phyloP scores from a whole-genome alignment of 1,284 basidiomycete genomes.

The Cryptococcus sp. region DNA sequence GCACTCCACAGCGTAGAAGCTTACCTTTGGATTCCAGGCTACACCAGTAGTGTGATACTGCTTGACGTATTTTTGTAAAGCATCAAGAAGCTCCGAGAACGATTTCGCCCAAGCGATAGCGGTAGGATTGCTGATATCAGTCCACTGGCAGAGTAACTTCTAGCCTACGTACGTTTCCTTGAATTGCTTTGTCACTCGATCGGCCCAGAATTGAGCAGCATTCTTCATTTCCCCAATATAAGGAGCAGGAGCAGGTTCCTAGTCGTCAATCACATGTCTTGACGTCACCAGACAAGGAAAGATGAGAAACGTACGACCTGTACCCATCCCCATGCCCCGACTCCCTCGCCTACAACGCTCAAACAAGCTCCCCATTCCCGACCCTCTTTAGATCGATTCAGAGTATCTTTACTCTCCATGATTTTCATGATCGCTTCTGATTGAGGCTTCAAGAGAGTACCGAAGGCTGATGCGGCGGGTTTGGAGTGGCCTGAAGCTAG shows the following conservation, averaged over 20 bases:
- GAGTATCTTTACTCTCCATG: constrained; percentile 74
- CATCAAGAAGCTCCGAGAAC: constrained; percentile 69
- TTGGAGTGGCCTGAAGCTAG: constrained; percentile 72
- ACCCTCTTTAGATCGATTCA: constrained; percentile 61
- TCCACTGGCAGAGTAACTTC: background rate
- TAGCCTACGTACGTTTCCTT: constrained; percentile 70
- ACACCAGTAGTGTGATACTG: constrained; percentile 85
- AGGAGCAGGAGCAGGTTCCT: constrained; percentile 79
- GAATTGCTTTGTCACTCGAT: constrained; percentile 86
- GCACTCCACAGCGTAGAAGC: constrained; percentile 13
- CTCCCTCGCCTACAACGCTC: constrained; percentile 75
- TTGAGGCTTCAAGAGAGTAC: constrained; percentile 65
- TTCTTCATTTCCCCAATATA: constrained; percentile 84
- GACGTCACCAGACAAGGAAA: background rate
- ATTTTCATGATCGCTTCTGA: constrained; percentile 71
- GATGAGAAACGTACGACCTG: constrained; percentile 57
- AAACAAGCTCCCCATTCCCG: constrained; percentile 80
- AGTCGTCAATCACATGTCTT: constrained; percentile 3
- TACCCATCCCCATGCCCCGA: constrained; percentile 87
- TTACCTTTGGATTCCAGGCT: constrained; percentile 79
- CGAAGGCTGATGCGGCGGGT: constrained; percentile 55
- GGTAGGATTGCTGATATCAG: constrained; percentile 64
- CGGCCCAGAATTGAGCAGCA: constrained; percentile 81
- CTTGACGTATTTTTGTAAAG: constrained; percentile 75
- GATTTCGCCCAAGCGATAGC: constrained; percentile 84